phyloP scores from a whole-genome alignment of 2,329 filamentous ascomycete genomes.

The Paramyrothecium roridum region DNA sequence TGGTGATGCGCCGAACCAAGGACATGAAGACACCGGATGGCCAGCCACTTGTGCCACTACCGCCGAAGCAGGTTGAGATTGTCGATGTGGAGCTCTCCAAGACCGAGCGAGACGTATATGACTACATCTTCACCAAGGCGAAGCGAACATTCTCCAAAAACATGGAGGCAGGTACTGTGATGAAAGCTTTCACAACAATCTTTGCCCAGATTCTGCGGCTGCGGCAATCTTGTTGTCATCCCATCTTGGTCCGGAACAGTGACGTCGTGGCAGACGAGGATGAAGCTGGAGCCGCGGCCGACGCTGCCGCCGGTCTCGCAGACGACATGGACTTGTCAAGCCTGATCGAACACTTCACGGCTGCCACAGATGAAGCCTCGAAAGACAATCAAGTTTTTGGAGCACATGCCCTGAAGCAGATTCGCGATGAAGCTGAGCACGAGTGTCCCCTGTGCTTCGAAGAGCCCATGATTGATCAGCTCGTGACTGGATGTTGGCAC shows the following conservation, averaged over 20 bases:
- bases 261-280: slow-evolving; percentile 84
- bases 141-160: slow-evolving; percentile 84
- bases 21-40: slow-evolving; percentile 96
- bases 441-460: slow-evolving; percentile 96
- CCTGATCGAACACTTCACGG: slow-evolving; percentile 80
- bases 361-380: slow-evolving; percentile 59
- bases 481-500: slow-evolving; percentile 96
- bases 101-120: slow-evolving; percentile 85
- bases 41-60: slow-evolving; percentile 70
- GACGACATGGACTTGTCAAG: slow-evolving; percentile 95
- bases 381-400: slow-evolving; percentile 67
- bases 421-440: slow-evolving; percentile 80
- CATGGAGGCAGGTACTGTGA: slow-evolving; percentile 83
- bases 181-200: slow-evolving; percentile 95
- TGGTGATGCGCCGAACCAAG: slow-evolving; percentile 94
- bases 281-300: slow-evolving; percentile 69
- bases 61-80: slow-evolving; percentile 77
- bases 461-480: slow-evolving; percentile 92
- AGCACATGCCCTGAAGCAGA: slow-evolving; percentile 83
- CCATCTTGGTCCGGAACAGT: slow-evolving; percentile 81
- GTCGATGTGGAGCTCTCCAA: slow-evolving; percentile 83
- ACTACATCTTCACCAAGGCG: slow-evolving; percentile 80
- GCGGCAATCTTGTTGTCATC: slow-evolving; percentile 92
- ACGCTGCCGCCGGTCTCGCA: slow-evolving; percentile 75
- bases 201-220: slow-evolving; percentile 94